Evolutionary conservation across 176 grass and related monocot species (phyloP).

Genomic region (Puccinellia tenuiflora): DNA sequence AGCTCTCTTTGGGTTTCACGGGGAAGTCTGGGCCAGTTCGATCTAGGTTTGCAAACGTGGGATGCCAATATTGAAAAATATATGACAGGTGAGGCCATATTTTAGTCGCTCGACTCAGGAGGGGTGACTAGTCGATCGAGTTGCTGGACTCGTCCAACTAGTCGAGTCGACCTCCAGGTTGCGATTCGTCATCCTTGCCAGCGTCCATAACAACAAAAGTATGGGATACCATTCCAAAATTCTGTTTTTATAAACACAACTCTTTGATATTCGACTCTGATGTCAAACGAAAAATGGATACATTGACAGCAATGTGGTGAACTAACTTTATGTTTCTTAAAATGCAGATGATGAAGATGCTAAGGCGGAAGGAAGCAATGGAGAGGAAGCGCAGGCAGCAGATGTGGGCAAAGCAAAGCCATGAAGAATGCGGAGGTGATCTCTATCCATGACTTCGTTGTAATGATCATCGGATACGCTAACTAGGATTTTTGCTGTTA

Average conservation of each 20-base stretch:
- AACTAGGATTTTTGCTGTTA: conserved; percentile 9
- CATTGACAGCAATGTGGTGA: neutral
- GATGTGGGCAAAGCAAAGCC: conserved; percentile 5
- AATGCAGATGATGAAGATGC: conserved; percentile 3
- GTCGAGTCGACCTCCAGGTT: too few species aligned
- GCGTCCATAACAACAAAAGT: neutral
- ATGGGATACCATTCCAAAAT: neutral
- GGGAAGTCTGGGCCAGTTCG: too few species aligned
- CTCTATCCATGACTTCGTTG: neutral
- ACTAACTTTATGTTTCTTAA: neutral
- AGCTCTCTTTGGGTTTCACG: too few species aligned
- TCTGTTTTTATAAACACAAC: neutral
- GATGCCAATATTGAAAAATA: too few species aligned
- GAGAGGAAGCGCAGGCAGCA: neutral
- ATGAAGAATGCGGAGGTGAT: conserved; percentile 10
- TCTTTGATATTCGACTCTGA: neutral
- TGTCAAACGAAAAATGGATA: neutral
- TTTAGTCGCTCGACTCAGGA: too few species aligned
- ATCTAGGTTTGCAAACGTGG: too few species aligned
- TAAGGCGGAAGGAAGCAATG: neutral
- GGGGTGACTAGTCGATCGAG: too few species aligned
- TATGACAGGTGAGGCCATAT: too few species aligned
- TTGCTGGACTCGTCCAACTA: too few species aligned
- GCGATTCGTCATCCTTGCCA: too few species aligned
- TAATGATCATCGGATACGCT: neutral